Evolutionary conservation across 495 filamentous ascomycete genomes (phyloP), one percentile per base, ranked within the genome.

Genomic region (Penicillium parvum): DNA sequence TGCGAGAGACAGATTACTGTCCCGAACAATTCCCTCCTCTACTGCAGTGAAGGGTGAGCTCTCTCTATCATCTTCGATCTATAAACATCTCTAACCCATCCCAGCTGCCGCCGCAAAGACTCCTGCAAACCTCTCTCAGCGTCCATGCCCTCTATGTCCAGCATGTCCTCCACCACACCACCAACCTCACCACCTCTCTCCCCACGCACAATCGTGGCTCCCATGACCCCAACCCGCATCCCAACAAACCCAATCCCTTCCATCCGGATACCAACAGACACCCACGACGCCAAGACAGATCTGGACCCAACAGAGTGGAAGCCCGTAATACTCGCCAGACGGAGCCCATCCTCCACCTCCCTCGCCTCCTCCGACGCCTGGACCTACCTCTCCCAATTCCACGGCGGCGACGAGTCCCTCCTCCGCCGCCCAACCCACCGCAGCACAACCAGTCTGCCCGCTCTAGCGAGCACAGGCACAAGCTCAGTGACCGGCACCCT

Each of bases 1-100:
- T 88, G 83, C 61, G 76, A 82, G 47, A 78, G 76, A 56, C 83
- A 86, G 58, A 83, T 85, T 41, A 70, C 77, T 12, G 71, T 78
- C 25, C 84, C 83, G 26, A 74, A 79, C 58, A 75, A 77, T 49
- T 73, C 72, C 9, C 71, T 84, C 25, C 65, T 78, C 20, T 78
- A 78, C 51, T 78, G 75, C 60, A 76, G 73, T 49, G 73, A 77
- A 66, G 68, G 69, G 74, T 76, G 71, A 48, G 61, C 43, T 20
- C 32, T 43, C 11, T 49, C 25, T 43, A 32, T 29, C 36, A 36
- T 17, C 42, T 23, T 28, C 39, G 16, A 16, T 36, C 28, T 44
- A 33, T 9, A 18, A 16, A 33, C 23, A 18, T 33, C 21, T 32
- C 30, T 12, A 23, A 37, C 25, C 12, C n/a, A 16, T 23, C 12